phyloP scores from a whole-genome alignment of 805 yeast genomes.

The Sugiyamaella smithiae region DNA sequence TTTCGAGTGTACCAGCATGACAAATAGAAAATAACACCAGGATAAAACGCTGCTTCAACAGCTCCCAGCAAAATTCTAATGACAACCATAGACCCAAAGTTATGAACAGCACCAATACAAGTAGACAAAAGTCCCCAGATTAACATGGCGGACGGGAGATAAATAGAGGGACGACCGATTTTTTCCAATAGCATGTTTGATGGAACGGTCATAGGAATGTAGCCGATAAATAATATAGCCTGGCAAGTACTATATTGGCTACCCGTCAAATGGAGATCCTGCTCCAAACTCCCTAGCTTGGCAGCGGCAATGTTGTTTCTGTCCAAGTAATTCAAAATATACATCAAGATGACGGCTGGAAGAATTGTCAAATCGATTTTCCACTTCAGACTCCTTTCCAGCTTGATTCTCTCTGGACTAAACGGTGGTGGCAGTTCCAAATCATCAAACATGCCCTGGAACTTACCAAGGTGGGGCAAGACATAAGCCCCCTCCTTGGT shows the following conservation, averaged over 20 bases:
- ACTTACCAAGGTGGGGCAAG: constrained; percentile 13
- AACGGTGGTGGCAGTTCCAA: constrained; percentile 23
- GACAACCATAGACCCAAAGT: constrained; percentile 44
- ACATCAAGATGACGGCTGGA: constrained; percentile 32
- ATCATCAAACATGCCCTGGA: constrained; percentile 21
- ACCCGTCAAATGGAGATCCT: constrained; percentile 38
- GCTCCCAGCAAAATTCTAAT: constrained; percentile 46
- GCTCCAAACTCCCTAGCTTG: constrained; percentile 31
- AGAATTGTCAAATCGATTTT: constrained; percentile 45
- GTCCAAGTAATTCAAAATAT: constrained; percentile 34
- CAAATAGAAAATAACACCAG: constrained; percentile 47
- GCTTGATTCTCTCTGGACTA: constrained; percentile 43
- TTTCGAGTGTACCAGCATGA: constrained; percentile 55
- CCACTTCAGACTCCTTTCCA: constrained; percentile 44
- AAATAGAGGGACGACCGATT: constrained; percentile 45
- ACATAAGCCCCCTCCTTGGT: constrained; percentile 3
- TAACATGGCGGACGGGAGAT: constrained; percentile 46
- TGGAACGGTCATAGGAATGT: constrained; percentile 35
- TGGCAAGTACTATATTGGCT: constrained; percentile 42
- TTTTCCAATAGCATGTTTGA: constrained; percentile 31
- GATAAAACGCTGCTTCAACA: constrained; percentile 49
- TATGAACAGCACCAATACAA: constrained; percentile 47
- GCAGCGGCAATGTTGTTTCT: constrained; percentile 38
- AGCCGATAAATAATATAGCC: constrained; percentile 41
- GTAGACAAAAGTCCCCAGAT: constrained; percentile 49